A percentile compares a stretch with the other conserved stretches of the same genome.
Evolutionary conservation across 148 eudicot species (phyloP).

Genomic region (Tetragonia tetragonoides): DNA sequence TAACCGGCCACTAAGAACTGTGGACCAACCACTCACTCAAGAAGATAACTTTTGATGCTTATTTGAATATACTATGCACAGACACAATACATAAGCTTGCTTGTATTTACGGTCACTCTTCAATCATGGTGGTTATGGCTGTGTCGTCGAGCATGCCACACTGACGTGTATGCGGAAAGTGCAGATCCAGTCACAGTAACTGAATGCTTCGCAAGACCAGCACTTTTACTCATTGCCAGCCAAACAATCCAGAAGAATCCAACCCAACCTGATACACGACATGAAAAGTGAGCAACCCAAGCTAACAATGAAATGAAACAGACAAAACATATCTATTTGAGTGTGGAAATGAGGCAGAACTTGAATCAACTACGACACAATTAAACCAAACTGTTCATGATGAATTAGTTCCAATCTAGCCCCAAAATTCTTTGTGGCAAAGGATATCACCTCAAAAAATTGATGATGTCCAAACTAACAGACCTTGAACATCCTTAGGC

Average conservation of each 20-base stretch:
- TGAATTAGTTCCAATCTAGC: too few species aligned
- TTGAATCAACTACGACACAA: not conserved
- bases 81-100: not conserved
- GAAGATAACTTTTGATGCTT: not conserved
- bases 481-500: too few species aligned
- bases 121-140: constrained; percentile 28
- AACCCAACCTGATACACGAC: constrained; percentile 57
- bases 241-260: constrained; percentile 74
- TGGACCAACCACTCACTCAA: not conserved
- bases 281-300: not conserved
- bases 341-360: not conserved
- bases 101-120: not conserved
- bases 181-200: constrained; percentile 54
- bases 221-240: constrained; percentile 50
- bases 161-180: constrained; percentile 47
- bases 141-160: constrained; percentile 33
- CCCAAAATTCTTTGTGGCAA: too few species aligned
- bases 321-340: not conserved
- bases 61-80: constrained; percentile 12
- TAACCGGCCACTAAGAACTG: not conserved
- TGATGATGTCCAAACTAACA: too few species aligned
- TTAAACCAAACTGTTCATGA: not conserved
- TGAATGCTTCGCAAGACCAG: constrained; percentile 52
- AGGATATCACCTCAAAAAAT: too few species aligned
- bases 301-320: not conserved